phyloP scores from a whole-genome alignment of 495 filamentous ascomycete genomes.

The Tetracladium setigerum region DNA sequence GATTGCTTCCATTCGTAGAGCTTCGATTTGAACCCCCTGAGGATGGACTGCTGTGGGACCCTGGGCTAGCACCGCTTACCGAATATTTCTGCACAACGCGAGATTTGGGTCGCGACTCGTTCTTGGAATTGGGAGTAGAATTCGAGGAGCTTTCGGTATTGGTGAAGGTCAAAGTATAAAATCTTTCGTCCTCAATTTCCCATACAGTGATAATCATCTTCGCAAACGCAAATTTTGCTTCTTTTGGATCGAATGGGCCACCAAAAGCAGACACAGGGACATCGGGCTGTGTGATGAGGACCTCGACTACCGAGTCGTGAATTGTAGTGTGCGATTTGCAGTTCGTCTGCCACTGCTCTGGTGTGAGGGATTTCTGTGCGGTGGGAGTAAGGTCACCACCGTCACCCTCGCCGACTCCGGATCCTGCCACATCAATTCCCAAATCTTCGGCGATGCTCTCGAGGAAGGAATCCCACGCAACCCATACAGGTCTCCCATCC shows the following conservation, averaged over 20 bases:
- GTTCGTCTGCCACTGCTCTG: not conserved
- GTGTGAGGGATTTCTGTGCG: slow-evolving; percentile 4
- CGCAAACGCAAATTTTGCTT: slow-evolving; percentile 25
- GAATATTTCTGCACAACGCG: not conserved
- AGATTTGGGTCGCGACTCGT: slow-evolving; percentile 11
- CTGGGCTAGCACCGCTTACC: slow-evolving; percentile 18
- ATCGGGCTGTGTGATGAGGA: slow-evolving; percentile 37
- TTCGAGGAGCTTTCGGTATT: slow-evolving; percentile 29
- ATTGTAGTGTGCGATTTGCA: slow-evolving; percentile 17
- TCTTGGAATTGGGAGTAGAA: slow-evolving; percentile 12
- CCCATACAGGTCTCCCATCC: slow-evolving; percentile 45
- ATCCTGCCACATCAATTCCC: slow-evolving; percentile 14
- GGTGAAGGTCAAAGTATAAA: slow-evolving; percentile 61
- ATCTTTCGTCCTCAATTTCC: slow-evolving; percentile 48
- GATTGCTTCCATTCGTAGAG: slow-evolving; percentile 24
- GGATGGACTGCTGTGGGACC: slow-evolving; percentile 31
- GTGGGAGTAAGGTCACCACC: slow-evolving; percentile 11
- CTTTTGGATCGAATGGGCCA: too few species aligned
- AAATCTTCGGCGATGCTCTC: slow-evolving; percentile 42
- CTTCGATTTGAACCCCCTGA: slow-evolving; percentile 32
- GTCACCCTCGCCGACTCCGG: not conserved
- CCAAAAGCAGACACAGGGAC: slow-evolving; percentile 6
- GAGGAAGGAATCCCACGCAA: slow-evolving; percentile 47
- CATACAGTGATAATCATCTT: slow-evolving; percentile 64
- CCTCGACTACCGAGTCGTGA: slow-evolving; percentile 47